Percentiles rank a stretch among this genome's conserved stretches.
These are phyloP conservation scores for Colletotrichum costaricense DNA, from an alignment of 2,329 filamentous ascomycete species.

Conservation along the genomic window DNA sequence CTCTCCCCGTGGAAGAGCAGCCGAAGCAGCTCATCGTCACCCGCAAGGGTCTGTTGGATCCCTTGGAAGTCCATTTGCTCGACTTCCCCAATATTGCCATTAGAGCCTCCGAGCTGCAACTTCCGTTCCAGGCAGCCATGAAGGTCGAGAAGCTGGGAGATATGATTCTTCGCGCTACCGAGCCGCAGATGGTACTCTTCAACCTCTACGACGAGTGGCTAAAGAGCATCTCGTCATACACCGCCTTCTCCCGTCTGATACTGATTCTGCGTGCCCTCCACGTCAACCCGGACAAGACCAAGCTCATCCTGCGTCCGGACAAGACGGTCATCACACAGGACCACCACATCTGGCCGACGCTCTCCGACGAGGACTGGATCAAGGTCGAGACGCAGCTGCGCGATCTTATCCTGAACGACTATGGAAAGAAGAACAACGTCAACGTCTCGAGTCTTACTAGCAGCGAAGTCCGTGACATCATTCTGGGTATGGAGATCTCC, in stretches of 20 bases:
- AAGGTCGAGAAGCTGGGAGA: conserved; percentile 99
- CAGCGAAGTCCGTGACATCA: conserved; percentile 97
- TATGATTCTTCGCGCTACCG: conserved; percentile 97
- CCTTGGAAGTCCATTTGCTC: conserved; percentile 94
- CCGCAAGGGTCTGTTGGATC: conserved; percentile 95
- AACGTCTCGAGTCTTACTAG: conserved; percentile 97
- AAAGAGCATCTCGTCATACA: conserved; percentile 98
- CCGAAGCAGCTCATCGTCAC: conserved; percentile 99
- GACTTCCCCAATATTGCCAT: conserved; percentile 99
- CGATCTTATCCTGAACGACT: conserved; percentile 97
- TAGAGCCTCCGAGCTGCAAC: conserved; percentile 92
- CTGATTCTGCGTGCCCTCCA: conserved; percentile 94
- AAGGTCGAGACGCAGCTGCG: conserved; percentile 98
- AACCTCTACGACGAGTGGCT: conserved; percentile 99
- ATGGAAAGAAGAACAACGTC: conserved; percentile 99
- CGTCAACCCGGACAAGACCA: conserved; percentile 98
- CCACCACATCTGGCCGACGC: conserved; percentile 97
- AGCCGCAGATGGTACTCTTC: conserved; percentile 99
- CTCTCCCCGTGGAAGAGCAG: conserved; percentile 95
- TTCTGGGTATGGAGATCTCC: conserved; percentile 99
- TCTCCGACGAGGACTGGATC: conserved; percentile 98
- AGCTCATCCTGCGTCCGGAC: conserved; percentile 92
- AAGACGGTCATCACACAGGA: conserved; percentile 99
- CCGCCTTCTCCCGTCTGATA: conserved; percentile 94
- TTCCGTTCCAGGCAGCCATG: conserved; percentile 99